A percentile compares a stretch with the other conserved stretches of the same genome.
Evolutionary conservation across 2,329 filamentous ascomycete genomes (phyloP).

Genomic region (Ceratocystis destructans): DNA sequence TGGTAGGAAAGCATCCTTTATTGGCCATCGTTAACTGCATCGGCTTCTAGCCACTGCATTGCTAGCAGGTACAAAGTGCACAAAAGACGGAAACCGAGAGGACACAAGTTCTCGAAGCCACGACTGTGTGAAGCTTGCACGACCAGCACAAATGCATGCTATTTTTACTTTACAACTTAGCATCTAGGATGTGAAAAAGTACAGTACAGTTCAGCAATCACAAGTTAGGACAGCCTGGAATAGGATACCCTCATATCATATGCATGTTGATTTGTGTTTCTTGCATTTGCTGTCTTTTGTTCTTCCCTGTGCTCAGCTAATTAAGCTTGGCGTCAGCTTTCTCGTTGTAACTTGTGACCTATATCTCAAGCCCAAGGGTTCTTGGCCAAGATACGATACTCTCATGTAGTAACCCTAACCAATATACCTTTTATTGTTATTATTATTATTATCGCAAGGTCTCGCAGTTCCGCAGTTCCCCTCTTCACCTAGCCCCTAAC

Average conservation of each 20-base stretch:
- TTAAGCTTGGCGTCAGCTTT: neutral
- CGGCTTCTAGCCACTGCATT: neutral
- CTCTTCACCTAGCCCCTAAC: too few species aligned
- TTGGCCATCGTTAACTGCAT: neutral
- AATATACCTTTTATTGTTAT: too few species aligned
- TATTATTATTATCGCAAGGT: too few species aligned
- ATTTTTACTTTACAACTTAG: too few species aligned
- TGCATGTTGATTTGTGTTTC: slow-evolving; percentile 1
- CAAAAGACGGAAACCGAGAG: neutral
- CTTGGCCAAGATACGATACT: too few species aligned
- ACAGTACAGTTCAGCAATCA: too few species aligned
- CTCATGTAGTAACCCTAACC: too few species aligned
- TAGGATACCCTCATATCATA: neutral
- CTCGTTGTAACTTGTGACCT: too few species aligned
- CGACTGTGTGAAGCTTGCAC: neutral
- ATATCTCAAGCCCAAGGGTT: too few species aligned
- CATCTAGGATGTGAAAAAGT: neutral
- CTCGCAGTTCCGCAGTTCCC: too few species aligned
- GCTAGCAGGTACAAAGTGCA: neutral
- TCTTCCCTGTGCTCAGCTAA: neutral
- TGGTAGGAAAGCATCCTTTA: neutral
- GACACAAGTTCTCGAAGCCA: neutral
- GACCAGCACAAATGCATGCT: neutral
- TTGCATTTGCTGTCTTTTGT: neutral
- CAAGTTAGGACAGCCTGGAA: neutral